A percentile compares a stretch with the other conserved stretches of the same genome.
These are phyloP conservation scores for Hypoxylon cercidicola DNA, from an alignment of 495 filamentous ascomycete genomes.

Conservation along the genomic window DNA sequence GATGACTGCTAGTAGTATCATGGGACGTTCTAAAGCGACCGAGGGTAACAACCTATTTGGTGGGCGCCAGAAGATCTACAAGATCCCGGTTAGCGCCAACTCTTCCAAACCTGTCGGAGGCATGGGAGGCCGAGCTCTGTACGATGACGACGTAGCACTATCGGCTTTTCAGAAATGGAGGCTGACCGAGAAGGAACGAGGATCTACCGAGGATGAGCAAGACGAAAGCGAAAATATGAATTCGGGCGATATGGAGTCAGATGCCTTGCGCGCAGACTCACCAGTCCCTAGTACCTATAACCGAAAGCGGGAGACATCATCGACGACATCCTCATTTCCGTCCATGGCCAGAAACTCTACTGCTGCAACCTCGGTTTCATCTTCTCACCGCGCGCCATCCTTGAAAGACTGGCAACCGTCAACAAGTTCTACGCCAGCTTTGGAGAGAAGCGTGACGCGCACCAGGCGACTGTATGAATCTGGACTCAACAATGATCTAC, in stretches of 20 bases:
- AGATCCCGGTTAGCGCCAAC: slow-evolving; percentile 71
- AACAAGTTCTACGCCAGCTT: slow-evolving; percentile 45
- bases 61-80: slow-evolving; percentile 95
- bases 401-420: slow-evolving; percentile 58
- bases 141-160: slow-evolving; percentile 84
- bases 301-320: slow-evolving; percentile 82
- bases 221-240: slow-evolving; percentile 52
- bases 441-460: slow-evolving; percentile 68
- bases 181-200: slow-evolving; percentile 63
- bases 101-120: slow-evolving; percentile 54
- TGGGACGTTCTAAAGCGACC: slow-evolving; percentile 82
- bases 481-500: slow-evolving; percentile 78
- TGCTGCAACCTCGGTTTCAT: slow-evolving; percentile 91
- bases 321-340: slow-evolving; percentile 83
- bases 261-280: slow-evolving; percentile 65
- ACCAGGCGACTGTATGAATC: slow-evolving; percentile 86
- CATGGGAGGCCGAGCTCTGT: slow-evolving; percentile 76
- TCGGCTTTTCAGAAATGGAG: slow-evolving; percentile 82
- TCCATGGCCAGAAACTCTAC: slow-evolving; percentile 80
- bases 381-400: slow-evolving; percentile 66
- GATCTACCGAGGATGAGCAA: slow-evolving; percentile 54
- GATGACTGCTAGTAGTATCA: slow-evolving; percentile 69
- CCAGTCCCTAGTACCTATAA: slow-evolving; percentile 71
- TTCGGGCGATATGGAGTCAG: slow-evolving; percentile 44
- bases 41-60: slow-evolving; percentile 97